Base-by-base conservation (phyloP, 2,329 filamentous ascomycete genomes). In the Pestalotiopsis sp. region DNA sequence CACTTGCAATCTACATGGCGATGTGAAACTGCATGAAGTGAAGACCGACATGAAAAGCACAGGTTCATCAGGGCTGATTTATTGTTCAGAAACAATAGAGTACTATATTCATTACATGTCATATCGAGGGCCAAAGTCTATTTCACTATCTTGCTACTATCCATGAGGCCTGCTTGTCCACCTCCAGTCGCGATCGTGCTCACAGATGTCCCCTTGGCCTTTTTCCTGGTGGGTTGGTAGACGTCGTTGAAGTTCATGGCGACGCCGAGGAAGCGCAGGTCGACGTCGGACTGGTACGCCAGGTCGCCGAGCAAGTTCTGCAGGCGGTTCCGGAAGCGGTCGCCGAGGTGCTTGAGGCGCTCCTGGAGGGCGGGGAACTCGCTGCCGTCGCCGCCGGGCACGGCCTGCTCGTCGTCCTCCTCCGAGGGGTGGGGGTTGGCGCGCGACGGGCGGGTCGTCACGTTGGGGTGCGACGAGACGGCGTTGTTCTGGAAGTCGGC, bases 201-300 rank as follows among this genome's bases (percentile, higher is more conserved):
- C 9, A 68, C 73, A 7, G 75, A 68, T 13, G 73, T 75, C 36
- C 73, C 65, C 79, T 84, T 86, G 69, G 86, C 82, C 81, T 90
- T 90, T 78, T 91, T 88, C 75, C 90, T 86, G 59, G 91, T 88
- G 14, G 94, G 93, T 80, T 93, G 89, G 80, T 98, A 98, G 31
- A 97, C 93, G 78, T 98, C 95, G 81, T 99, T 99, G 81, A 98
- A 99, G 82, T 98, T 99, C 94, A 99, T 98, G 56, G 96, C 93
- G 61, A 98, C 94, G 52, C 94, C 96, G 73, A 99, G 83, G 84
- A 98, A 98, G 67, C 95, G 88, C 90, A 99, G 94, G 79, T 99
- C 96, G 65, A 95, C 91, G 79, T 99, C 96, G 0, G 94, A 92
- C 81, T 98, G 95, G 81, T 97, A 95, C 9, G 94, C 92, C 71